These are phyloP conservation scores for Beauveria scarabaeidicola DNA, from an alignment of 2,329 filamentous ascomycete genomes.

Conservation along the genomic window DNA sequence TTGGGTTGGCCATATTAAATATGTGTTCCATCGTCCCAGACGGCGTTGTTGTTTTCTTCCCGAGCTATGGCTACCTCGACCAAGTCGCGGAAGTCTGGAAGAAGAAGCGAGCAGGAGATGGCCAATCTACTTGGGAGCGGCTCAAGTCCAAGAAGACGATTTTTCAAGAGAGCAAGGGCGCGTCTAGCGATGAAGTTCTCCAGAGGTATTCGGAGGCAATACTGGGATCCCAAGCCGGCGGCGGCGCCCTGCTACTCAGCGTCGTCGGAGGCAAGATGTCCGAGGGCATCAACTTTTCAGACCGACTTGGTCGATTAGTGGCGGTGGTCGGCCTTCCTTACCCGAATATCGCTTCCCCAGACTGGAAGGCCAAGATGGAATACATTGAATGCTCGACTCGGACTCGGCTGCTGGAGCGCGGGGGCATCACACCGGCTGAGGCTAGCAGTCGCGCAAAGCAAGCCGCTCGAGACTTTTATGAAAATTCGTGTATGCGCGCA, in stretches of 20 bases:
- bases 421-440: conserved; percentile 16
- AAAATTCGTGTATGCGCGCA: conserved; percentile 92
- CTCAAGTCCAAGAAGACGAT: conserved; percentile 52
- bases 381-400: conserved; percentile 63
- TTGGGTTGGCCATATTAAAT: conserved; percentile 65
- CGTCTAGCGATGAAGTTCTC: conserved; percentile 61
- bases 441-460: conserved; percentile 35
- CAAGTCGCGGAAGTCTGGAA: conserved; percentile 61
- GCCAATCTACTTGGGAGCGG: conserved; percentile 47
- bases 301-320: conserved; percentile 79
- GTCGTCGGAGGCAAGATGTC: conserved; percentile 93
- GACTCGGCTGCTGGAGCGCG: conserved; percentile 24
- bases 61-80: conserved; percentile 85
- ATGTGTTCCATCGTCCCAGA: conserved; percentile 71
- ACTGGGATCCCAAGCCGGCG: conserved; percentile 33
- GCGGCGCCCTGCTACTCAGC: conserved; percentile 68
- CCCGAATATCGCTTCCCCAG: conserved; percentile 77
- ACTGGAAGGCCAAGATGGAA: conserved; percentile 88
- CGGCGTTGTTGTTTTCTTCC: conserved; percentile 90
- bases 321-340: conserved; percentile 89
- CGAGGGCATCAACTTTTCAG: conserved; percentile 97
- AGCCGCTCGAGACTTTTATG: conserved; percentile 71
- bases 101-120: conserved; percentile 19
- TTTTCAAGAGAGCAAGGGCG: conserved; percentile 49
- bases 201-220: conserved; percentile 65